phyloP scores from a whole-genome alignment of 2,329 filamentous ascomycete species.

The Cryoendolithus antarcticus region DNA sequence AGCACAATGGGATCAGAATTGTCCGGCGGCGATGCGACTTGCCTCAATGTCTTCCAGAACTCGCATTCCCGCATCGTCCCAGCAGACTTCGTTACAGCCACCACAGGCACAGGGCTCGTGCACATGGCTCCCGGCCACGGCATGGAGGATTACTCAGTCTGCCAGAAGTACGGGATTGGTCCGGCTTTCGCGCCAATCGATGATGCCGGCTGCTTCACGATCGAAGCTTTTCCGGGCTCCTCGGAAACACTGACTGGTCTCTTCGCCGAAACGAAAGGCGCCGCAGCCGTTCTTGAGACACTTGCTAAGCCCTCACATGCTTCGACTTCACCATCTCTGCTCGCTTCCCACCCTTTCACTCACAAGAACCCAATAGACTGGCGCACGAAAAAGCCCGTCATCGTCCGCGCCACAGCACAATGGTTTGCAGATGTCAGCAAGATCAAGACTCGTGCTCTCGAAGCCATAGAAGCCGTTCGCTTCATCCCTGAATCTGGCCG shows the following conservation, averaged over 20 bases:
- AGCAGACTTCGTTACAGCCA: slow-evolving; percentile 77
- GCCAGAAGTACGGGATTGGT: slow-evolving; percentile 55
- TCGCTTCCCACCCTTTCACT: slow-evolving; percentile 57
- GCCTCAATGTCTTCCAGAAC: slow-evolving; percentile 22
- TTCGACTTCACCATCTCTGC: slow-evolving; percentile 34
- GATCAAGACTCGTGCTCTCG: slow-evolving; percentile 64
- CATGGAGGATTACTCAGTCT: slow-evolving; percentile 88
- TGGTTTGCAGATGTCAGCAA: slow-evolving; percentile 91
- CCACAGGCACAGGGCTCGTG: slow-evolving; percentile 86
- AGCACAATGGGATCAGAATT: slow-evolving; percentile 55
- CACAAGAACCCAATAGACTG: slow-evolving; percentile 99
- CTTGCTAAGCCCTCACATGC: slow-evolving; percentile 34
- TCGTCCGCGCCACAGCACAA: slow-evolving; percentile 83
- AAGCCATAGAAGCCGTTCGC: slow-evolving; percentile 55
- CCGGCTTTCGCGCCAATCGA: slow-evolving; percentile 69
- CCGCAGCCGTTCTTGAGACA: slow-evolving; percentile 55
- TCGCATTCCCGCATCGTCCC: slow-evolving; percentile 56
- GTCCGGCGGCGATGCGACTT: slow-evolving; percentile 28
- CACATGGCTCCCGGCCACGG: slow-evolving; percentile 91
- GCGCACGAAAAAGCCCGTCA: slow-evolving; percentile 86
- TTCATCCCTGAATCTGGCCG: slow-evolving; percentile 70
- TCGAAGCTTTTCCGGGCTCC: slow-evolving; percentile 60
- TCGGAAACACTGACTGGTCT: slow-evolving; percentile 57
- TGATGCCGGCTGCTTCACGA: slow-evolving; percentile 70
- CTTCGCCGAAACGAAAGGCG: slow-evolving; percentile 58